These are phyloP conservation scores for Dryas alaskensis DNA, from an alignment of 306 rosid genomes.

Conservation along the genomic window DNA sequence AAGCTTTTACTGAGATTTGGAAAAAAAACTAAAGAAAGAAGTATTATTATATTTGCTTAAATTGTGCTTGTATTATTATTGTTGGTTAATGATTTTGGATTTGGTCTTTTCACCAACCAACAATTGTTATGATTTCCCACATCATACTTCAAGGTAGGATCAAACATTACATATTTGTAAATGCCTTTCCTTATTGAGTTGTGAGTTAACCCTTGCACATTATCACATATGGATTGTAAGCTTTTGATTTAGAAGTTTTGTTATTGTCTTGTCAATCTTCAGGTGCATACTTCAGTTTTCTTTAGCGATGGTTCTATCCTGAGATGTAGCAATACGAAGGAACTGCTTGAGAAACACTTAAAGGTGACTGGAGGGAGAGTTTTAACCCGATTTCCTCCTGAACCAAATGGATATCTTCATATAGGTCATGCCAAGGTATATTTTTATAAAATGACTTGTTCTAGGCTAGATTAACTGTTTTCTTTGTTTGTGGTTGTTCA, in stretches of 20 bases:
- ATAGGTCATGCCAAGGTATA: conserved; percentile 97
- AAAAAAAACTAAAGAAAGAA: not conserved
- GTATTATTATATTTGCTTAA: not conserved
- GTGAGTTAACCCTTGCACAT: not conserved
- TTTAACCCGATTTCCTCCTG: conserved; percentile 95
- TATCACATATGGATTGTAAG: conserved; percentile 11
- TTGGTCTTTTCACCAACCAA: not conserved
- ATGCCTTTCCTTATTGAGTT: not conserved
- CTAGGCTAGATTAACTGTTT: conserved; percentile 7
- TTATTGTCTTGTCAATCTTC: conserved; percentile 31
- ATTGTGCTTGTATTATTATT: not conserved
- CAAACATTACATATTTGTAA: not conserved
- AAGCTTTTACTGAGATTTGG: not conserved
- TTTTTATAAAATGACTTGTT: not conserved
- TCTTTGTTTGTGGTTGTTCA: conserved; percentile 4
- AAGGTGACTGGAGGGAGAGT: conserved; percentile 65
- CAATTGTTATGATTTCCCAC: not conserved
- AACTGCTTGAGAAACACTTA: conserved; percentile 78
- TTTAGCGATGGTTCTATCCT: conserved; percentile 79
- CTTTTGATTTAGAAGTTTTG: not conserved
- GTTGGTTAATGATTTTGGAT: not conserved
- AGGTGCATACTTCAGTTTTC: conserved; percentile 93
- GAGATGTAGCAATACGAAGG: conserved; percentile 84
- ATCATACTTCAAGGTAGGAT: not conserved
- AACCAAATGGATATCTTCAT: conserved; percentile 97